phyloP scores from a whole-genome alignment of 108 stramenopile species.

The Parietichytrium sp. region DNA sequence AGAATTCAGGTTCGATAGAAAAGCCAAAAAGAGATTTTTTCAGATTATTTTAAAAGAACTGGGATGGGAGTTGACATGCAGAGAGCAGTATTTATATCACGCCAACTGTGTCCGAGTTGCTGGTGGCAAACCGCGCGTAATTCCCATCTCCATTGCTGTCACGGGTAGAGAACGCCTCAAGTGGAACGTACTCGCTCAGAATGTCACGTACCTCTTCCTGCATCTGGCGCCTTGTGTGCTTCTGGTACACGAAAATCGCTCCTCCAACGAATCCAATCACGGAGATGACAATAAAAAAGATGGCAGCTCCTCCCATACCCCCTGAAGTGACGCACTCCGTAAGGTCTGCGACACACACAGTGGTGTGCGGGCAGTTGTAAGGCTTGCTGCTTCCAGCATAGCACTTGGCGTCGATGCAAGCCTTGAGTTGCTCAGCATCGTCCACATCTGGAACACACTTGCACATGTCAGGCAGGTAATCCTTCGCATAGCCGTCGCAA shows the following conservation, averaged over 20 bases:
- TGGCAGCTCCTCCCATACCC: background rate
- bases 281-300: constrained; percentile 13
- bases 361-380: background rate
- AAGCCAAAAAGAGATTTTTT: too few relatives aligned
- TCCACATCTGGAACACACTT: background rate
- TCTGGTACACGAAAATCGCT: constrained; percentile 15
- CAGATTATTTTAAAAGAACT: too few relatives aligned
- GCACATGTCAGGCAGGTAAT: constrained; percentile 4
- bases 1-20: too few relatives aligned
- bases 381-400: background rate
- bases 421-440: background rate
- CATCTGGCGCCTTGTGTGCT: constrained; percentile 28
- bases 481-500: background rate
- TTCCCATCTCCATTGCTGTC: constrained; percentile 10
- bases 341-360: background rate
- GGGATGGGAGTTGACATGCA: too few relatives aligned
- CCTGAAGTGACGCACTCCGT: background rate
- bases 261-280: background rate
- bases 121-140: background rate
- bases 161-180: constrained; percentile 5
- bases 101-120: constrained; percentile 24
- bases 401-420: constrained; percentile 12
- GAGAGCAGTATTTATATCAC: constrained; percentile 18
- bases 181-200: constrained; percentile 23
- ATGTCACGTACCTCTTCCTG: constrained; percentile 37